Base-by-base conservation (phyloP, 2,329 filamentous ascomycete genomes). In the Graphilbum sp. region DNA sequence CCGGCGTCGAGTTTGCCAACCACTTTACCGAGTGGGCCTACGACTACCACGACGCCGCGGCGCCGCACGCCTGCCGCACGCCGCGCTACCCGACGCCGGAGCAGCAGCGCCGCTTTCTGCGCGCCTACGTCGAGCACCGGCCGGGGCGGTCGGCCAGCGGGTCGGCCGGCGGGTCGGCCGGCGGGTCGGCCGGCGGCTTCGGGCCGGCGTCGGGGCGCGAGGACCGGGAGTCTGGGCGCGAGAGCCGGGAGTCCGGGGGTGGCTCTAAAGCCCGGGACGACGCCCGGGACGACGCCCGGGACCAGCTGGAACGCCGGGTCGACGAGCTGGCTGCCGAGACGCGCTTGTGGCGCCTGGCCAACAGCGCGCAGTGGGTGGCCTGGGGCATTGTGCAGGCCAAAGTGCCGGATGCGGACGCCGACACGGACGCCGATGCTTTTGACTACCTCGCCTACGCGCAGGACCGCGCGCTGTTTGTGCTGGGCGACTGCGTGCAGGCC, bases 11-110 rank as follows among this genome's bases (percentile, higher is more conserved):
- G 57, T 96, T 98, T 54, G 90, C 86, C 41, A 98, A 98, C 55
- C 90, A 98, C 58, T 98, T 98, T 58, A 82, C 84, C 1, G 90
- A 98, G 59, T 98, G 90, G 90, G 82, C 84, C 49, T 96, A 96
- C 66, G 88, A 98, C 59, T 98, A 98, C 58, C 87, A 95, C 54
- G 77, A 90, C 52, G 58, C 72, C 3, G 61, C 64, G 21, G 60
- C 59, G 24, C 64, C 84, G 0, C 75, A 73, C 61, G 72, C 66
- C 20, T 88, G 83, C 64, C 75, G 79, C 50, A 70, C 70, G 5
- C 60, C 62, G 38, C 58, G 62, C 38, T 98, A 94, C 57, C 90
- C 90, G 0, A 84, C 67, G 0, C 59, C 67, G 0, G 81, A 87
- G 40, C 79, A 95, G 55, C 90, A 95, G 53, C 69, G 71, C 43